These are phyloP conservation scores for Coniosporium tulheliwenetii DNA, from an alignment of 2,329 filamentous ascomycete species.

Conservation along the genomic window DNA sequence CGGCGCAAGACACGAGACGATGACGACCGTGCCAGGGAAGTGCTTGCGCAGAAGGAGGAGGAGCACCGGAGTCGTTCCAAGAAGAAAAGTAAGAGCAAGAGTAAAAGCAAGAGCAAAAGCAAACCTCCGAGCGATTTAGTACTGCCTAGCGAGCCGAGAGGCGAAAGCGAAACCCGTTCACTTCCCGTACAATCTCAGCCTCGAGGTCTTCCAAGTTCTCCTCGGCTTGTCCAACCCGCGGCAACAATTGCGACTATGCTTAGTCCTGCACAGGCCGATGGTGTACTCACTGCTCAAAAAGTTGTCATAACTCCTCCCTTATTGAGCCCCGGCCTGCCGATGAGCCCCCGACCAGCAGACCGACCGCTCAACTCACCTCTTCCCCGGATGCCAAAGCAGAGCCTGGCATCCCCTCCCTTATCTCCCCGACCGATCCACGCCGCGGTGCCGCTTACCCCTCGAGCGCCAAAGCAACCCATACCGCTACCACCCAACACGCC, in stretches of 20 bases:
- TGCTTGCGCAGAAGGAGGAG: slow-evolving; percentile 48
- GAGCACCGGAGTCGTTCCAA: slow-evolving; percentile 59
- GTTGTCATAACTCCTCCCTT: slow-evolving; percentile 27
- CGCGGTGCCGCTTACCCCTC: slow-evolving; percentile 49
- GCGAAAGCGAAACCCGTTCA: too few relatives aligned
- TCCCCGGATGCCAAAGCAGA: slow-evolving; percentile 39
- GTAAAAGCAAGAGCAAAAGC: slow-evolving; percentile 18
- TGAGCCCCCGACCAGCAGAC: slow-evolving; percentile 45
- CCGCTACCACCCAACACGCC: slow-evolving; percentile 57
- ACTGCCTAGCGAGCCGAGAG: too few relatives aligned
- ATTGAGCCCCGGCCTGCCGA: slow-evolving; percentile 47
- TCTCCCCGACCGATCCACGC: slow-evolving; percentile 42
- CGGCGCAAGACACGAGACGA: slow-evolving; percentile 75
- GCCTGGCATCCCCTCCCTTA: slow-evolving; percentile 48
- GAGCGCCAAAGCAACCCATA: slow-evolving; percentile 57
- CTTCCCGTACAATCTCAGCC: too few relatives aligned
- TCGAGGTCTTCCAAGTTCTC: too few relatives aligned
- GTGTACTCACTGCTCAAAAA: slow-evolving; percentile 22
- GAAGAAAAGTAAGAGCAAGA: slow-evolving; percentile 42
- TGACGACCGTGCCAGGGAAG: slow-evolving; percentile 65
- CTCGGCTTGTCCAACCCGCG: too few relatives aligned
- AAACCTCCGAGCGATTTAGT: slow-evolving; percentile 2
- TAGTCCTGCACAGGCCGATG: slow-evolving; percentile 29
- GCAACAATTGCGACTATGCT: slow-evolving; percentile 25
- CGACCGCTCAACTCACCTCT: slow-evolving; percentile 43